Base-by-base conservation (phyloP, 345 rosid species). In the Citrus inodora region DNA sequence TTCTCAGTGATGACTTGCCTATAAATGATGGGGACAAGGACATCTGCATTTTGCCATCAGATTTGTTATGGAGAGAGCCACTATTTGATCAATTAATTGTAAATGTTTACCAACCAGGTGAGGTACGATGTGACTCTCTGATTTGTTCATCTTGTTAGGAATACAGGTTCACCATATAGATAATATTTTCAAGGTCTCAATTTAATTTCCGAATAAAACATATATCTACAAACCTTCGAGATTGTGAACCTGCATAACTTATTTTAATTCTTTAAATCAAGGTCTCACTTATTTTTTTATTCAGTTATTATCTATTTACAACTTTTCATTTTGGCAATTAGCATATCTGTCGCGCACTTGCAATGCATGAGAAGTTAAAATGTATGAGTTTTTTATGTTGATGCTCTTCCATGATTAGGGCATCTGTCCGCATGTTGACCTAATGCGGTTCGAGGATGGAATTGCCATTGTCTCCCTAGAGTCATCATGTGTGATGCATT, bases 361-460 rank as follows among this genome's bases (percentile, higher is more conserved):
- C 17, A 46, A 46, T 25, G 60, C 21, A 28, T 40, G 27, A 62
- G 67, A 27, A 46, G 58, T 7, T 61, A 40, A 38, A 25, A 9
- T n/a, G 53, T n/a, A 35, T 28, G 24, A 6, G 32, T 17, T 9
- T 59, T 32, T 38, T 22, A 30, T 71, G 51, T 27, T 67, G 19
- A 67, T 32, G 17, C 30, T 71, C 53, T 53, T 46, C 10, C 24
- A 4, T 58, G 21, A 42, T 81, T 86, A 95, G 99, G 99, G 99
- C 9, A 95, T 95, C 4, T 93, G 98, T 85, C 93, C 96, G 4
- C 98, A 93, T 81, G 90, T 95, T 80, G 99, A 95, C 62, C 90
- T 95, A 35, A 83, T 93, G 89, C 92, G 94, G 46, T 93, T 95
- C 33, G 98, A 92, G 65, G 97, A 95, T 79, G 98, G 99, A 77